phyloP scores from a whole-genome alignment of 1,284 basidiomycete species.

The Heterobasidion irregulare region DNA sequence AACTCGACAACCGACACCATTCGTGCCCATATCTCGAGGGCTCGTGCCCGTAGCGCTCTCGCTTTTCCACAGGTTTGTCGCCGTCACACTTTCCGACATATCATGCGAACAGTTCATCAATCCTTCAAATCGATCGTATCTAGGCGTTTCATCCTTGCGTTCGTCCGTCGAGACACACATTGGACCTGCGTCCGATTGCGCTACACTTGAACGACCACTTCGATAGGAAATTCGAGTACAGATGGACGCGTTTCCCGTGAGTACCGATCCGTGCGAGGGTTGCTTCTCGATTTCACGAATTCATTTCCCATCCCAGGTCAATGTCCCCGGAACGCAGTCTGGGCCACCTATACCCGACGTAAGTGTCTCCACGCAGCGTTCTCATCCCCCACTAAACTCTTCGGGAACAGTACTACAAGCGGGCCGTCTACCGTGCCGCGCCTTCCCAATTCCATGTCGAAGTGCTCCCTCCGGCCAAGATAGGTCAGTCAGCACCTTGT shows the following conservation, averaged over 20 bases:
- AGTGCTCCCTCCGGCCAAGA: constrained; percentile 47
- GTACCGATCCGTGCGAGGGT: background rate
- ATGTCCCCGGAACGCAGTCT: background rate
- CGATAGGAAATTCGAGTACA: background rate
- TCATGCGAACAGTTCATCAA: no score
- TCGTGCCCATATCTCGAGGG: background rate
- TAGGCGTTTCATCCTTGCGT: no score
- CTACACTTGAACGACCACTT: no score
- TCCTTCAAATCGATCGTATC: no score
- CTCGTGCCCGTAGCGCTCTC: no score
- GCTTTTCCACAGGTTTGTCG: no score
- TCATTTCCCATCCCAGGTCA: background rate
- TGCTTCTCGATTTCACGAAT: background rate
- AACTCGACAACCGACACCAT: background rate
- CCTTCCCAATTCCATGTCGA: constrained; percentile 54
- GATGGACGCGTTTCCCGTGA: background rate
- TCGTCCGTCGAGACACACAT: no score
- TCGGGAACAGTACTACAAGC: constrained; percentile 34
- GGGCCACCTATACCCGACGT: constrained; percentile 5
- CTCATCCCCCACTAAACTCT: background rate
- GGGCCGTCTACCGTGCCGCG: constrained; percentile 50
- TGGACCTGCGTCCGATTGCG: no score
- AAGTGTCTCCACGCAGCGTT: background rate
- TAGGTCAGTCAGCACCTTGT: constrained; percentile 32
- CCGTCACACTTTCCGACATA: no score